phyloP scores from a whole-genome alignment of 345 rosid species.

The Syzygium aromaticum region DNA sequence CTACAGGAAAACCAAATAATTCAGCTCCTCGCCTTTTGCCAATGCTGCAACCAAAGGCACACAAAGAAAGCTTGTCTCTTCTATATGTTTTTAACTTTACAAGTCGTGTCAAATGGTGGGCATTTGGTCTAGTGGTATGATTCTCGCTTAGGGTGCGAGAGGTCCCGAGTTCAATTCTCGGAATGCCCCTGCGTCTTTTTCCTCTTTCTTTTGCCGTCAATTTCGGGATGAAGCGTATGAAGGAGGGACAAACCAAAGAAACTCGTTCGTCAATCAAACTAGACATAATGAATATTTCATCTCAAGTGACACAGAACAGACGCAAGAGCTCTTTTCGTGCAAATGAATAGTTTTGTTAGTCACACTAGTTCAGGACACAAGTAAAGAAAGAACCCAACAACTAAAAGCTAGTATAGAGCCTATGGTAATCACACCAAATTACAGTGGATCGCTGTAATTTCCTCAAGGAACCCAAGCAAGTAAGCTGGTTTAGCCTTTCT shows the following conservation, averaged over 20 bases:
- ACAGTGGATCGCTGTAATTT: slow-evolving; percentile 5
- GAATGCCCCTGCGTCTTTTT: slow-evolving; percentile 19
- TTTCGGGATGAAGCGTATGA: neutral
- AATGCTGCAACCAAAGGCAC: rapidly evolving
- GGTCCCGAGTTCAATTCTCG: slow-evolving; percentile 81
- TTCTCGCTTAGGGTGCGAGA: slow-evolving; percentile 92
- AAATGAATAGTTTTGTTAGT: neutral
- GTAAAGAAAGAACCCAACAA: neutral
- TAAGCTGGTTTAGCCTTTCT: slow-evolving; percentile 3
- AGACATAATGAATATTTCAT: neutral
- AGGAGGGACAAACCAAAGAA: neutral
- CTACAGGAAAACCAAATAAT: neutral
- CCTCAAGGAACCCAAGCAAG: neutral
- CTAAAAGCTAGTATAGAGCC: neutral
- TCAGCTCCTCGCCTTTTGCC: rapidly evolving
- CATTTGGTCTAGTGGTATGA: slow-evolving; percentile 89
- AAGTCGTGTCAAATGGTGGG: neutral
- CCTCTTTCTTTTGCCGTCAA: neutral
- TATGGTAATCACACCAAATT: neutral
- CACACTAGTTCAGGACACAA: neutral
- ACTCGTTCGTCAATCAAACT: no score
- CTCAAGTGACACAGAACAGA: neutral
- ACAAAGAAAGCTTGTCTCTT: rapidly evolving
- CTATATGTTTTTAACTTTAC: neutral
- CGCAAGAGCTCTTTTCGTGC: neutral